Evolutionary conservation across 257 asterid species (phyloP), one percentile per base, ranked within the genome.

Genomic region (Coffea eugenioides): DNA sequence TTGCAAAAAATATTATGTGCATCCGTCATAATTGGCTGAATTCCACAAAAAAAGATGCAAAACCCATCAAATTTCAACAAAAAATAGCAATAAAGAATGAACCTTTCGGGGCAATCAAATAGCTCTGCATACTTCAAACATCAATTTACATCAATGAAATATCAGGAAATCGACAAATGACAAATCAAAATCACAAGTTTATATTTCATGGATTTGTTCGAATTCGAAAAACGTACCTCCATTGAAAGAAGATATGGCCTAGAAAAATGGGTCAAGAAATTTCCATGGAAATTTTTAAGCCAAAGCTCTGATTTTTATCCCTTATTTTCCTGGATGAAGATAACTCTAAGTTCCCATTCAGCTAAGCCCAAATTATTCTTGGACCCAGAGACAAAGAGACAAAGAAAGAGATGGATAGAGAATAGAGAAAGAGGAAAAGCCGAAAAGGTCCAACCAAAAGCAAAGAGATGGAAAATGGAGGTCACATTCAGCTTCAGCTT

Each of bases 341-440:
- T 41, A 88, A 79, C 79, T 86, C 84, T 74, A 84, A 75, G 89
- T 86, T 81, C 75, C 80, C 89, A 81, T 80, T 85, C 78, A 80
- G 79, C 85, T 46, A 78, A 79, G 85, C 87, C 80, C 74, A 52
- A 25, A 80, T 83, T 76, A 66, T 82, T 54, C 71, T 66, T 49
- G 74, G 82, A 71, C 82, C 74, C 80, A 76, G 83, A 86, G 80
- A 72, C 80, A 77, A 66, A 75, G 84, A 72, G 67, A 75, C 76
- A 80, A 79, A 75, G 25, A 62, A 25, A 62, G 39, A 25, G 43
- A 73, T 52, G 4, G 69, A 62, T 2, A 62, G 39, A 25, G 39
- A 64, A 10, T 25, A 1, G 73, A 78, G 74, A 76, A 54, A 69
- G 72, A 61, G 23, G 66, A 23, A 81, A 31, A 49, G 68, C 56